A percentile compares a stretch with the other conserved stretches of the same genome.
Conservation (phyloP, 805 yeast species). For the Blastobotrys attinorum region DNA sequence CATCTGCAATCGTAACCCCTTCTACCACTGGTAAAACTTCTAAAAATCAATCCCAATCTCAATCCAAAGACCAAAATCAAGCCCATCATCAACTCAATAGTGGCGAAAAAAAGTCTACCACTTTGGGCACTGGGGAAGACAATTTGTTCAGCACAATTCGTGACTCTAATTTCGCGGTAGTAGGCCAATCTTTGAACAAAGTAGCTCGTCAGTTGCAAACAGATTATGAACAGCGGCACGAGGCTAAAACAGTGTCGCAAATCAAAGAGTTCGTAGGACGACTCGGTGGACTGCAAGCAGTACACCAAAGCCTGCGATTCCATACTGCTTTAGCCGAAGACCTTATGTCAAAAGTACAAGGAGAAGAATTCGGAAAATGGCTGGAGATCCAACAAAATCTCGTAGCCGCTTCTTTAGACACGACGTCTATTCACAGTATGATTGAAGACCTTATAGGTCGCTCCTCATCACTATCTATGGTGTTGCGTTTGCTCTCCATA, state of each 20-base stretch:
- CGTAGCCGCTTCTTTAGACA: constrained; percentile 43
- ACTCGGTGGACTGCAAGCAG: constrained; percentile 55
- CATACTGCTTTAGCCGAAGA: constrained; percentile 72
- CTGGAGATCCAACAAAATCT: constrained; percentile 48
- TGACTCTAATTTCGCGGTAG: constrained; percentile 66
- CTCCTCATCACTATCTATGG: constrained; percentile 33
- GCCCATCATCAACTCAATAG: not conserved
- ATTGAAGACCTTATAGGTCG: constrained; percentile 46
- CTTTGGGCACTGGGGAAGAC: constrained; percentile 5
- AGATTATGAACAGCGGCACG: constrained; percentile 54
- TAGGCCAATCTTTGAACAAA: constrained; percentile 64
- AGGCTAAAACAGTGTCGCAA: constrained; percentile 50
- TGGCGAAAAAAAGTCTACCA: constrained; percentile 1
- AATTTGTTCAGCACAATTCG: constrained; percentile 45
- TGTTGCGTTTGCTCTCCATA: constrained; percentile 48
- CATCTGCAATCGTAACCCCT: constrained; percentile 18
- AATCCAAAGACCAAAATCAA: not conserved
- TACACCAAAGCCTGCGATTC: constrained; percentile 59
- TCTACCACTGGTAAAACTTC: not conserved
- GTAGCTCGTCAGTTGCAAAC: constrained; percentile 64
- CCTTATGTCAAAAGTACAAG: constrained; percentile 42
- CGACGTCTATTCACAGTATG: constrained; percentile 30
- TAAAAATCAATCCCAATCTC: not conserved
- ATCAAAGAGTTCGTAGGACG: constrained; percentile 67
- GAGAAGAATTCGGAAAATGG: constrained; percentile 22